phyloP scores from a whole-genome alignment of 2,329 filamentous ascomycete species.

The Xylogone sp. region DNA sequence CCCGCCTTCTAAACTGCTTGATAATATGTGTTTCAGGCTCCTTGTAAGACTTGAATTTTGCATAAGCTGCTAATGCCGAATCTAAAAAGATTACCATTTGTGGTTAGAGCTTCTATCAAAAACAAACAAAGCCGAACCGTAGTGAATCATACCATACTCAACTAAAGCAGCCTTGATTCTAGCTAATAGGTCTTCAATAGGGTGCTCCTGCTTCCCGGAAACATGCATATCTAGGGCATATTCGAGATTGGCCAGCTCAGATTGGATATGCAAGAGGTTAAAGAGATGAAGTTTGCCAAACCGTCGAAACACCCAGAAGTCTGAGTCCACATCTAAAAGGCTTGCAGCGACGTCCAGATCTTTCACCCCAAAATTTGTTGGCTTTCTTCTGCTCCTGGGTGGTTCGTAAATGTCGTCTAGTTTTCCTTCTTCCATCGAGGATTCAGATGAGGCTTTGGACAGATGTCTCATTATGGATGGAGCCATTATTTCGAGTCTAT shows the following conservation, averaged over 20 bases:
- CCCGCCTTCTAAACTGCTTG: too few relatives aligned
- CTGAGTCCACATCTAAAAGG: conserved; percentile 4
- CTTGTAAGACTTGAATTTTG: conserved; percentile 5
- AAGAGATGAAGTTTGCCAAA: conserved; percentile 9
- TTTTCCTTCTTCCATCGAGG: too few relatives aligned
- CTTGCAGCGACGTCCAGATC: not conserved
- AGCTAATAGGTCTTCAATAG: conserved; percentile 3
- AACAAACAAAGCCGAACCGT: conserved; percentile 1
- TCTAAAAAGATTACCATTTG: conserved; percentile 4
- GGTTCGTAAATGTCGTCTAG: too few relatives aligned
- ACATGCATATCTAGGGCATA: conserved; percentile 4
- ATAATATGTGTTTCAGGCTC: not conserved
- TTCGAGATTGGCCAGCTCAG: conserved; percentile 4
- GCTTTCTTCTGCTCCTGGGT: too few relatives aligned
- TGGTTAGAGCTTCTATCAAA: conserved; percentile 1
- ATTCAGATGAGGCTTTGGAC: too few relatives aligned
- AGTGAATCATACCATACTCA: conserved; percentile 6
- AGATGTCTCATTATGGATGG: too few relatives aligned
- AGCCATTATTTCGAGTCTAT: conserved; percentile 6
- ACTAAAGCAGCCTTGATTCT: conserved; percentile 3
- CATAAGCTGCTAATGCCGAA: conserved; percentile 4
- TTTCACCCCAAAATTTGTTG: too few relatives aligned
- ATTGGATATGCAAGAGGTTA: conserved; percentile 7
- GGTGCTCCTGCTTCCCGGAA: conserved; percentile 1
- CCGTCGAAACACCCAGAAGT: conserved; percentile 10